Evolutionary conservation across 1,284 basidiomycete genomes (phyloP).

Genomic region (Tranzscheliella williamsii): DNA sequence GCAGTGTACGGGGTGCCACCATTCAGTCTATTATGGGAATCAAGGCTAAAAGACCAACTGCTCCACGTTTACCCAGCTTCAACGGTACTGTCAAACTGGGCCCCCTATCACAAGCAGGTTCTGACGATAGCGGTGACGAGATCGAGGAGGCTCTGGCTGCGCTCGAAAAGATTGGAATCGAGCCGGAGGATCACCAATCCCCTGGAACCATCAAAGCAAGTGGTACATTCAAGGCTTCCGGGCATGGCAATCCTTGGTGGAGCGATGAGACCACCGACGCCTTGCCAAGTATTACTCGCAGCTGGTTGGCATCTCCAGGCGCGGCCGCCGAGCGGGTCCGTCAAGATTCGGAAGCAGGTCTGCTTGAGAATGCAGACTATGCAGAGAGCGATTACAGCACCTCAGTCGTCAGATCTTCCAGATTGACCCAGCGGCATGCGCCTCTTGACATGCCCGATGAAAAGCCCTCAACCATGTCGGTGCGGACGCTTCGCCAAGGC

Average conservation of each 20-base stretch:
- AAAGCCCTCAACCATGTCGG: slow-evolving; percentile 28
- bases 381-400: slow-evolving; percentile 52
- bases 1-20: slow-evolving; percentile 65
- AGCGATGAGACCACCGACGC: slow-evolving; percentile 35
- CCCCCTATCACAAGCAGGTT: slow-evolving; percentile 37
- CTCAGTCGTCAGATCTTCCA: slow-evolving; percentile 49
- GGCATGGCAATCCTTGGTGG: slow-evolving; percentile 58
- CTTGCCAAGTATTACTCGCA: slow-evolving; percentile 44
- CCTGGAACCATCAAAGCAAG: slow-evolving; percentile 27
- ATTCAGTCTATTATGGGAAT: slow-evolving; percentile 45
- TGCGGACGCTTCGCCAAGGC: slow-evolving; percentile 24
- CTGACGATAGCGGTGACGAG: slow-evolving; percentile 48
- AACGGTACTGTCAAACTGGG: slow-evolving; percentile 72
- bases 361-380: slow-evolving; percentile 30
- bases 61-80: slow-evolving; percentile 81
- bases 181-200: slow-evolving; percentile 18
- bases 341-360: slow-evolving; percentile 30
- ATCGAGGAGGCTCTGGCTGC: slow-evolving; percentile 52
- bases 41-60: slow-evolving; percentile 58
- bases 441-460: slow-evolving; percentile 37
- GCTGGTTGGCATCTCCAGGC: slow-evolving; percentile 41
- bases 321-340: slow-evolving; percentile 24
- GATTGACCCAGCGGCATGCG: slow-evolving; percentile 33
- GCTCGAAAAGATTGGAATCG: slow-evolving; percentile 47
- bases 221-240: slow-evolving; percentile 52